phyloP scores from a whole-genome alignment of 257 asterid genomes.

The Echites panduratus region DNA sequence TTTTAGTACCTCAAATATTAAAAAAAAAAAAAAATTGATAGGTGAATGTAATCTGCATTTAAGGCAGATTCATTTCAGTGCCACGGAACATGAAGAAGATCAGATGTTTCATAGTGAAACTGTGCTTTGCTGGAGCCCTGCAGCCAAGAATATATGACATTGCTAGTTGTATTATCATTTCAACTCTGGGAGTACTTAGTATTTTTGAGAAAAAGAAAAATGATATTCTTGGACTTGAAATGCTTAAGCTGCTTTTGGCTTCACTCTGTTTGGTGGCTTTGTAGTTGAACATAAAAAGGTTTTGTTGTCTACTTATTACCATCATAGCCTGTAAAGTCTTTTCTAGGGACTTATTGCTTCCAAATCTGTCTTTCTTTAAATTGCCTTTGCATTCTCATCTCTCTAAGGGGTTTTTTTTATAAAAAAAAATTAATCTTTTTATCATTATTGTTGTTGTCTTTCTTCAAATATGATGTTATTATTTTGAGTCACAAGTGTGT shows the following conservation, averaged over 20 bases:
- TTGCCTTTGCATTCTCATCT: neutral
- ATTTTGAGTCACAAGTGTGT: too few species aligned
- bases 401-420: too few species aligned
- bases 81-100: neutral
- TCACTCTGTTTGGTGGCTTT: neutral
- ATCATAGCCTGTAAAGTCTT: neutral
- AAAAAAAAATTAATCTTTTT: too few species aligned
- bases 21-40: neutral
- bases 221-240: neutral
- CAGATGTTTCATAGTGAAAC: neutral
- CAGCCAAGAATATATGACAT: neutral
- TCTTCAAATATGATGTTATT: too few species aligned
- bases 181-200: neutral
- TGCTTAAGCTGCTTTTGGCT: neutral
- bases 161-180: neutral
- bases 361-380: neutral
- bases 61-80: neutral
- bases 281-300: neutral
- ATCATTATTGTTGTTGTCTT: too few species aligned
- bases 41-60: neutral
- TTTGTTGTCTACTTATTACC: neutral
- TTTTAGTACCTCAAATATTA: constrained; percentile 4
- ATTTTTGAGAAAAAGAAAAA: neutral
- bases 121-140: neutral
- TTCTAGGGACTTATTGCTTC: neutral